Conservation (phyloP, 331 rosid species). For the Pyrus hybrid region DNA sequence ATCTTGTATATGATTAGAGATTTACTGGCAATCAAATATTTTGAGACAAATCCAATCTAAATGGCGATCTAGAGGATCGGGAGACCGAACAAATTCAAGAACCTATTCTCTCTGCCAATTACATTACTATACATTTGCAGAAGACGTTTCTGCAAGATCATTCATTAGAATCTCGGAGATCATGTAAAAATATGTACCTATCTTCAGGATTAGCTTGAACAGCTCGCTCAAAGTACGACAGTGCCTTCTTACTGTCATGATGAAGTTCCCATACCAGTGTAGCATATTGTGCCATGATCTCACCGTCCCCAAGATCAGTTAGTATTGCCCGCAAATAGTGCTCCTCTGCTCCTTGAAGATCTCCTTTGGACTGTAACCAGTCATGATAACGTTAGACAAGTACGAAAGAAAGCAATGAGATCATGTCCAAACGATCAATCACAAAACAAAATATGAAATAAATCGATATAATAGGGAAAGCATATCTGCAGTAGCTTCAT, state of each 20-base stretch:
- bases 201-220: slow-evolving; percentile 44
- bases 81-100: neutral
- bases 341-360: slow-evolving; percentile 59
- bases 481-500: neutral
- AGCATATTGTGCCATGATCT: slow-evolving; percentile 59
- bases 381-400: neutral
- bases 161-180: neutral
- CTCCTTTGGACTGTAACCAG: slow-evolving; percentile 50
- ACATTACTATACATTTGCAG: no score
- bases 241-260: slow-evolving; percentile 44
- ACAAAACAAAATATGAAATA: neutral
- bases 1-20: neutral
- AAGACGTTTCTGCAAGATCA: neutral
- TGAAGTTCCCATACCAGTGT: slow-evolving; percentile 71
- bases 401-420: neutral
- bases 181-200: slow-evolving; percentile 40
- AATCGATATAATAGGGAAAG: neutral
- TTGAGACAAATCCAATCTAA: neutral
- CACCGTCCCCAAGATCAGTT: slow-evolving; percentile 63
- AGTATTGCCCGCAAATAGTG: slow-evolving; percentile 44
- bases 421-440: neutral
- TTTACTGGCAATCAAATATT: neutral
- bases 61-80: neutral
- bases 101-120: no score
- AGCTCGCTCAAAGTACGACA: slow-evolving; percentile 55